phyloP scores from a whole-genome alignment of 306 rosid species.

The Betula pendula region DNA sequence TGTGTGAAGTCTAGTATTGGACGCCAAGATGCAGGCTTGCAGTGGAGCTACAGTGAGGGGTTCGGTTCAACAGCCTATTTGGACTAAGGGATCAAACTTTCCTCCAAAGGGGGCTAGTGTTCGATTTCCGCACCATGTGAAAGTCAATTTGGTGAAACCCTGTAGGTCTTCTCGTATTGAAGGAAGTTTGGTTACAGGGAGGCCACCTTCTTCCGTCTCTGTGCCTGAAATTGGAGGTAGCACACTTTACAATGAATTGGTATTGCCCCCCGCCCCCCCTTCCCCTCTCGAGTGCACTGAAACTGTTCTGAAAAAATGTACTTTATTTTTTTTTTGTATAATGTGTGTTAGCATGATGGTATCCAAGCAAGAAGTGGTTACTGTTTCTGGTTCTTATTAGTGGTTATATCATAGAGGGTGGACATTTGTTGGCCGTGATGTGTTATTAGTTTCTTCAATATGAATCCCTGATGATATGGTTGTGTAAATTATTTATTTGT shows the following conservation, averaged over 20 bases:
- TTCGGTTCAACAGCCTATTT: constrained; percentile 55
- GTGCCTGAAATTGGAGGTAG: constrained; percentile 66
- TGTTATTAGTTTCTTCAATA: background rate
- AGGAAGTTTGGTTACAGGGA: constrained; percentile 61
- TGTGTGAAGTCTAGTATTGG: background rate
- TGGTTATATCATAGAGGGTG: background rate
- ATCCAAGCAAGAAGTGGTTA: background rate
- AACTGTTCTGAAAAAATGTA: no score
- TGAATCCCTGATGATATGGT: background rate
- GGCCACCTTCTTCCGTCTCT: constrained; percentile 41
- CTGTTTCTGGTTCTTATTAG: background rate
- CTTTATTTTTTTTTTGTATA: no score
- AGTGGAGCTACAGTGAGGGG: constrained; percentile 60
- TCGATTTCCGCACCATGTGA: constrained; percentile 39
- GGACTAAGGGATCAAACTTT: constrained; percentile 44
- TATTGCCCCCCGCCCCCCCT: no score
- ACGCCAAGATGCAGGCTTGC: constrained; percentile 56
- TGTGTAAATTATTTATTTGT: background rate
- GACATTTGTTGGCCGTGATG: background rate
- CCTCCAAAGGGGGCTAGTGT: constrained; percentile 33
- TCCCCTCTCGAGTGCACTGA: no score
- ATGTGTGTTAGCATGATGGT: background rate
- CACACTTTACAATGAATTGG: constrained; percentile 1
- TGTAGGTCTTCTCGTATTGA: constrained; percentile 45
- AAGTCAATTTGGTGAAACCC: constrained; percentile 38